These are phyloP conservation scores for Rosa chinensis DNA, from an alignment of 306 rosid genomes.

Conservation along the genomic window DNA sequence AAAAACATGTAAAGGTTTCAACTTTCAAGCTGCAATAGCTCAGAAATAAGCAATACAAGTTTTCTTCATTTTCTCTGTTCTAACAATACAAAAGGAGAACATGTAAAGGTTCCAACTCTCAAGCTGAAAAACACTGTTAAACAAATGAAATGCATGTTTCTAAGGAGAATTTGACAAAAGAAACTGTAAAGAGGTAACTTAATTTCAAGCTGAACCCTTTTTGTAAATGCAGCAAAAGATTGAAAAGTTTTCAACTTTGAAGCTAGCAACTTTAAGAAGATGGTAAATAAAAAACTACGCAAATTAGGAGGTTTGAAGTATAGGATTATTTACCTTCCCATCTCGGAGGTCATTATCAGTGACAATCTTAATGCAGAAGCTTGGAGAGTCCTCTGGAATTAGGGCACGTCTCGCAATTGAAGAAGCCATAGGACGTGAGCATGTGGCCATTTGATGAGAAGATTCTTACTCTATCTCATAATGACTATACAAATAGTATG, in stretches of 20 bases:
- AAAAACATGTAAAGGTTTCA: not conserved
- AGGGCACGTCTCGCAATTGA: not conserved
- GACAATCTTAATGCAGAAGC: not conserved
- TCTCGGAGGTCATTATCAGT: not conserved
- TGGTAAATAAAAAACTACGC: no score
- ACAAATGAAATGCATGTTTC: no score
- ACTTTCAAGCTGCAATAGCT: not conserved
- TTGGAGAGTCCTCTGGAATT: not conserved
- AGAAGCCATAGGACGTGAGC: not conserved
- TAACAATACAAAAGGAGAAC: not conserved
- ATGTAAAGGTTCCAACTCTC: not conserved
- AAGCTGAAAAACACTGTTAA: not conserved
- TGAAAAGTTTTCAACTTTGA: not conserved
- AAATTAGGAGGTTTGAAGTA: not conserved
- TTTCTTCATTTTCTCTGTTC: not conserved
- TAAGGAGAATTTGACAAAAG: not conserved
- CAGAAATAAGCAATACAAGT: not conserved
- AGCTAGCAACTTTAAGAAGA: not conserved
- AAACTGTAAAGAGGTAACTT: not conserved
- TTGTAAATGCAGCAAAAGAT: not conserved
- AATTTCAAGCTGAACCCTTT: not conserved
- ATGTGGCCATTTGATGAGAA: not conserved
- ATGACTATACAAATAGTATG: no score
- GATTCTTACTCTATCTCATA: no score
- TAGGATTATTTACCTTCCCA: not conserved